Conservation (phyloP, 164 flowering plant species). For the Annona cherimola region DNA sequence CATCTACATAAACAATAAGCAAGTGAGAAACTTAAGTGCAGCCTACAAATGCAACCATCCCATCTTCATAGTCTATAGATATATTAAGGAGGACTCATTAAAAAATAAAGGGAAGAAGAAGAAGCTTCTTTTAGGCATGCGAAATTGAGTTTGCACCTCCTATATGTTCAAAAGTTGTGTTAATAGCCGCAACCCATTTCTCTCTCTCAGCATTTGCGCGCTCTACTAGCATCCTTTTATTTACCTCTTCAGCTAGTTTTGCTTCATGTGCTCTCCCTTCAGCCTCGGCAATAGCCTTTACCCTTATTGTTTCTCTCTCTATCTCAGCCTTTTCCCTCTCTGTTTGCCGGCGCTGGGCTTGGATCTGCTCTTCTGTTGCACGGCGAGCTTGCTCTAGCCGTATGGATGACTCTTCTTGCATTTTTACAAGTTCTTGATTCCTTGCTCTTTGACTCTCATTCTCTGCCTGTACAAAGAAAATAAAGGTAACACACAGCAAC, state of each 20-base stretch:
- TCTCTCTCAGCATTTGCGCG: constrained; percentile 76
- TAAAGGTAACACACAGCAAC: neutral
- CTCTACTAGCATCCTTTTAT: constrained; percentile 62
- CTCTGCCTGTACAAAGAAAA: constrained; percentile 51
- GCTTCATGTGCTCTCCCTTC: constrained; percentile 94
- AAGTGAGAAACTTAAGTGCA: neutral
- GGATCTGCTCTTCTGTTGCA: constrained; percentile 85
- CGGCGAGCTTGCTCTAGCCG: constrained; percentile 78
- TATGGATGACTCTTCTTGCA: constrained; percentile 87
- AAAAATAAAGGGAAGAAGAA: neutral
- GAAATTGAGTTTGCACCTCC: constrained; percentile 52
- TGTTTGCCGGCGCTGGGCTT: constrained; percentile 83
- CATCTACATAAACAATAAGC: neutral
- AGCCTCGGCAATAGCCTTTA: constrained; percentile 84
- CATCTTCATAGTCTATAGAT: neutral
- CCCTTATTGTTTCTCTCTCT: constrained; percentile 79
- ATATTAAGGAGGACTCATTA: constrained; percentile 1
- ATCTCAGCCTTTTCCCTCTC: constrained; percentile 87
- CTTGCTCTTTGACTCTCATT: constrained; percentile 74
- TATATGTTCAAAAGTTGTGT: constrained; percentile 84
- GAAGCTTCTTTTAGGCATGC: neutral
- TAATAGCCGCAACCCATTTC: constrained; percentile 89
- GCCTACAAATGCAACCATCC: neutral
- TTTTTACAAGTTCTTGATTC: constrained; percentile 83
- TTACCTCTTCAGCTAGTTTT: constrained; percentile 80